Base-by-base conservation (phyloP, 176 grass and related monocot genomes). In the Bolboschoenus planiculmis region DNA sequence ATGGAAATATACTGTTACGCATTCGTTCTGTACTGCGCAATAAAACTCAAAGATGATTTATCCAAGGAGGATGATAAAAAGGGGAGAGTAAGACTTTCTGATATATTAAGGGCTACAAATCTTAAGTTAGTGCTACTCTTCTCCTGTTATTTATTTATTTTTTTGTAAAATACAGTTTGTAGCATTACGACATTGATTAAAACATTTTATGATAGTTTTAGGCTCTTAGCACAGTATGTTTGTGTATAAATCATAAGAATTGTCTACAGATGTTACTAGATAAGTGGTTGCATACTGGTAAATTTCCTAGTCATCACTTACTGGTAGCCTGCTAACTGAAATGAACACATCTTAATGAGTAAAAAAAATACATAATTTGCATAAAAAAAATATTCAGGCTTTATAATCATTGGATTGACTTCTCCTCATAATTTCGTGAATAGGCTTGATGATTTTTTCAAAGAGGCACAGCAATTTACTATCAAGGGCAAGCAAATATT, bases 371-470 rank as follows among this genome's bases (percentile, higher is more conserved):
- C n/a, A 70, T 3, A 21, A 42, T 33, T 31, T 53, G 46, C 26
- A 77, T 50, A n/a, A 31, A 75, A 31, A n/a, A n/a, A 20, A 75
- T 13, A 46, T 14, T 7, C 43, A 27, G 21, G 26, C 2, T 31
- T 50, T 53, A 1, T 30, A 48, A 30, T 20, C 44, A 53, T 53
- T 51, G 72, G 20, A 31, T 18, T 77, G 5, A 77, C 44, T 77
- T 77, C 44, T 80, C 21, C 56, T 64, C 9, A 56, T 78, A 31
- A 43, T 86, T 89, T 91, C 24, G 9, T 57, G 40, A 73, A 59
- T 83, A 97, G 94, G 74, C 78, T 79, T 11, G 66, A 87, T 42
- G 88, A 88, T 78, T 97, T 97, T 85, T 90, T 97, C 84, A 89
- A 94, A 87, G 91, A 92, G 59, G 84, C 88, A 5, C 86, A 83